Percentiles rank a stretch among this genome's conserved stretches.
Evolutionary conservation across 2,329 filamentous ascomycete species (phyloP).

Genomic region (Stachybotrys chartarum): DNA sequence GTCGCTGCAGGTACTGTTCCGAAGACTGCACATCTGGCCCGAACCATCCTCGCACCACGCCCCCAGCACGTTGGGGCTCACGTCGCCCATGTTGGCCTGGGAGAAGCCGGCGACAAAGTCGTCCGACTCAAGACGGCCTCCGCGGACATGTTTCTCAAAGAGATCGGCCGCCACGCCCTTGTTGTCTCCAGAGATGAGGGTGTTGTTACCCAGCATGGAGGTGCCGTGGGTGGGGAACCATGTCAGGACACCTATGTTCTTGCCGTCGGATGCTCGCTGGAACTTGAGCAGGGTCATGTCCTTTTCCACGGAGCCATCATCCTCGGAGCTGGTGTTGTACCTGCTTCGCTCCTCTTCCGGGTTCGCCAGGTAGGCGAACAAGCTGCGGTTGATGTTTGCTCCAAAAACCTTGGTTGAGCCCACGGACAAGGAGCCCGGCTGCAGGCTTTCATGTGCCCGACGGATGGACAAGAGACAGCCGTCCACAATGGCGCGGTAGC

Average conservation of each 20-base stretch:
- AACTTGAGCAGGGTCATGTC: constrained; percentile 73
- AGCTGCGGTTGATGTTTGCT: constrained; percentile 77
- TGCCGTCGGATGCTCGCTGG: constrained; percentile 60
- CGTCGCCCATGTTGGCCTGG: constrained; percentile 85
- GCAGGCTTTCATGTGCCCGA: constrained; percentile 58
- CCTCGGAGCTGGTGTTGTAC: constrained; percentile 41
- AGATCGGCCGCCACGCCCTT: constrained; percentile 83
- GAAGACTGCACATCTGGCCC: constrained; percentile 58
- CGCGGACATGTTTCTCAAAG: constrained; percentile 64
- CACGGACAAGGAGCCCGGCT: constrained; percentile 58
- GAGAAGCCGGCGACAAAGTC: constrained; percentile 86
- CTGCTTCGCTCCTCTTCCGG: constrained; percentile 62
- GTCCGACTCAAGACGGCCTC: constrained; percentile 46
- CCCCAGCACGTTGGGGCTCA: constrained; percentile 75
- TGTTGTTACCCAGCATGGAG: constrained; percentile 85
- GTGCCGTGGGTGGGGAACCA: constrained; percentile 93
- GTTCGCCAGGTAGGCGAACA: constrained; percentile 79
- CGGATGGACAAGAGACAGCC: constrained; percentile 74
- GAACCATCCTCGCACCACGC: constrained; percentile 83
- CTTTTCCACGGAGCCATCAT: constrained; percentile 56
- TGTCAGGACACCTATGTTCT: constrained; percentile 72
- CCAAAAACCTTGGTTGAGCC: constrained; percentile 54
- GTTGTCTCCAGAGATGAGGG: constrained; percentile 82
- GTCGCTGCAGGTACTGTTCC: constrained; percentile 71
- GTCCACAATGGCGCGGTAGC: constrained; percentile 80